phyloP scores from a whole-genome alignment of 176 grass and related monocot species.

The Typha latifolia region DNA sequence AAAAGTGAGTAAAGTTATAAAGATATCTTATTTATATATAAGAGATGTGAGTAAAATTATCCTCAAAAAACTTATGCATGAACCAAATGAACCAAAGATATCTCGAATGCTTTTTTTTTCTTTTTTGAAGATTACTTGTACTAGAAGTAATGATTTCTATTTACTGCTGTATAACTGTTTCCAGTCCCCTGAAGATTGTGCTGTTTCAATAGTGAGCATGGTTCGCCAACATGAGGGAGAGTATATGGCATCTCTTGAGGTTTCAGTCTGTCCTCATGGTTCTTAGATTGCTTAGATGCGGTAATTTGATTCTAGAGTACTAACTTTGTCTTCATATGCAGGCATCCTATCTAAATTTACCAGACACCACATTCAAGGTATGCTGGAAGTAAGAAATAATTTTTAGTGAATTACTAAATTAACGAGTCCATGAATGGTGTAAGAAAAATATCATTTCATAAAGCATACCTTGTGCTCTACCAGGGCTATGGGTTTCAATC shows the following conservation, averaged over 20 bases:
- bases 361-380: constrained; percentile 96
- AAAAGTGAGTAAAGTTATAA: no score
- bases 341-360: constrained; percentile 77
- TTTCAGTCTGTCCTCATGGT: constrained; percentile 28
- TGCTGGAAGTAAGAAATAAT: background rate
- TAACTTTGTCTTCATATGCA: constrained; percentile 22
- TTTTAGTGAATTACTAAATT: background rate
- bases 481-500: background rate
- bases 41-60: no score
- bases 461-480: background rate
- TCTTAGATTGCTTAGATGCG: constrained; percentile 12
- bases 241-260: constrained; percentile 83
- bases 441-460: background rate
- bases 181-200: constrained; percentile 78
- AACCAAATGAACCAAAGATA: no score
- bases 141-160: no score
- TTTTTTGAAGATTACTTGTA: no score
- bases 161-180: background rate
- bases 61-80: no score
- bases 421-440: background rate
- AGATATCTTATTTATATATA: no score
- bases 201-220: constrained; percentile 49
- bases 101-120: no score
- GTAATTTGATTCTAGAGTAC: constrained; percentile 10
- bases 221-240: constrained; percentile 74